Evolutionary conservation across 2,329 filamentous ascomycete genomes (phyloP).

Genomic region (Alternaria triticimaculans): DNA sequence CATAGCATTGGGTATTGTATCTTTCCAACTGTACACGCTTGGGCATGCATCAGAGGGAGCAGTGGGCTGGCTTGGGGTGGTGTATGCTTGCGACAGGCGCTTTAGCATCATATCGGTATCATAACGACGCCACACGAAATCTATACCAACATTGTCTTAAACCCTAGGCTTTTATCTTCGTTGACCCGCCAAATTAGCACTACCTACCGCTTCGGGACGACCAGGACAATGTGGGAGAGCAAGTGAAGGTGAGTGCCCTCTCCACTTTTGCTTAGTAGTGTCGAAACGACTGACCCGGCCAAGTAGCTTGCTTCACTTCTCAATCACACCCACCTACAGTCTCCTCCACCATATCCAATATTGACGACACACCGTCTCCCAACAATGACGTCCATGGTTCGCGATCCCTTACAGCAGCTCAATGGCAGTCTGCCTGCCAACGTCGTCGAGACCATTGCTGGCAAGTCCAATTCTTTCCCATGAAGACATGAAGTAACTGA

Average conservation of each 20-base stretch:
- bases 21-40: background rate
- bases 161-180: no score
- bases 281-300: background rate
- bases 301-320: background rate
- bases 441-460: background rate
- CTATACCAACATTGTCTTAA: background rate
- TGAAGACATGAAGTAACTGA: background rate
- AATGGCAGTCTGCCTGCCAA: background rate
- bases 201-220: background rate
- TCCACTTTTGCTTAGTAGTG: background rate
- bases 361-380: background rate
- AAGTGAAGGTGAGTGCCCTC: background rate
- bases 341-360: background rate
- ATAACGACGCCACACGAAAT: slow-evolving; percentile 6
- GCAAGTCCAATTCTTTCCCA: background rate
- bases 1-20: slow-evolving; percentile 9
- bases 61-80: background rate
- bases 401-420: background rate
- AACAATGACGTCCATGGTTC: background rate
- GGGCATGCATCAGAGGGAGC: background rate
- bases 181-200: background rate
- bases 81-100: background rate
- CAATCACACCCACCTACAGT: background rate
- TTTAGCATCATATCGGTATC: background rate
- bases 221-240: background rate